Evolutionary conservation across 192 early-diverging fungal species (phyloP), one percentile per base, ranked within the genome.

Genomic region (Entomortierella chlamydospora): DNA sequence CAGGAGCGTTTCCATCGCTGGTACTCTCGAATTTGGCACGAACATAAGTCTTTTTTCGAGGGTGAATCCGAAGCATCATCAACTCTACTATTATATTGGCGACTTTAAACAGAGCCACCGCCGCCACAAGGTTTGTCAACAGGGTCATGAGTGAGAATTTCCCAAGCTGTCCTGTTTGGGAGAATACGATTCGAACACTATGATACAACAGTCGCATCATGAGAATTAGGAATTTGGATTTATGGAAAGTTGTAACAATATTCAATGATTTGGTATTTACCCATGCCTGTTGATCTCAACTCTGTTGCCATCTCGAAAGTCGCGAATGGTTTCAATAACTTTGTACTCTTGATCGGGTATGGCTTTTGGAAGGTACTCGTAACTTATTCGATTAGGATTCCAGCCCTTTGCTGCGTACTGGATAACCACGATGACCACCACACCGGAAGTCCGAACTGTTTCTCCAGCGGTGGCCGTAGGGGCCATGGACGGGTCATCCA

Each of bases 301-400:
- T 28, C 67, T 68, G 12, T 54, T 65, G 2, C 72, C 69, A 20
- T 56, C 56, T 52, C 54, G 52, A 34, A 71, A 60, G 28, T 84
- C 67, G 26, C 71, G 73, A 6, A 84, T 72, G 18, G 55, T 81
- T 57, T 84, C 83, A 29, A 72, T 61, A 17, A 65, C 61, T 33
- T 84, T 84, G 59, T 81, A 84, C 37, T 84, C 79, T 31, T 81
- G 73, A 43, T 81, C 83, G 3, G 70, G 52, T 42, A 84, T 81
- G 0, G 71, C 70, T 52, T 81, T 80, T 17, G 83, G 83, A 2
- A 76, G 63, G 51, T 84, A 84, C 57, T 72, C 80, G 42, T 84
- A 84, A 22, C 57, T 70, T 33, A 81, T 81, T 28, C 41, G 28
- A 42, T 81, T 59, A 2, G 66, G 59, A 61, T 81, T 71, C 64